These are phyloP conservation scores for Sordaria brevicollis DNA, from an alignment of 495 filamentous ascomycete species.

Conservation along the genomic window DNA sequence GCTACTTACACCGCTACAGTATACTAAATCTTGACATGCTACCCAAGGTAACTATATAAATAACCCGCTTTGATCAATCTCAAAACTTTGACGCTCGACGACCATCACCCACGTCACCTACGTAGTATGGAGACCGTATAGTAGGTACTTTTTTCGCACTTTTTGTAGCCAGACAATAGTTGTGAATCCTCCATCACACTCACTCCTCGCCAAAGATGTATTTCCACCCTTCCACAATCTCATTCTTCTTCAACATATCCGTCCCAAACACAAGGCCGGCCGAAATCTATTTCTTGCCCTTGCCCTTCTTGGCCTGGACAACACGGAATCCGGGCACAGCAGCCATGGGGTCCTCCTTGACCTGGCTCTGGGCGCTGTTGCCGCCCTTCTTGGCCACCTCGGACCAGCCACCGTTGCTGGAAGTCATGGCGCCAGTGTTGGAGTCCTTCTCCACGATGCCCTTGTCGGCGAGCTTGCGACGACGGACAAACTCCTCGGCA, in stretches of 20 bases:
- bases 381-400: conserved; percentile 90
- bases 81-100: background rate
- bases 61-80: too few relatives aligned
- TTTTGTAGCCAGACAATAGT: too few relatives aligned
- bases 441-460: conserved; percentile 60
- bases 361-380: conserved; percentile 5
- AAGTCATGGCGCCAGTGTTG: conserved; percentile 32
- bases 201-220: too few relatives aligned
- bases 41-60: background rate
- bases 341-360: conserved; percentile 34
- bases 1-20: background rate
- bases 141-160: too few relatives aligned
- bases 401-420: conserved; percentile 70
- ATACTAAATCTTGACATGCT: background rate
- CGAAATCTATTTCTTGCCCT: conserved; percentile 50
- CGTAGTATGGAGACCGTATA: too few relatives aligned
- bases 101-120: background rate
- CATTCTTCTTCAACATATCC: background rate
- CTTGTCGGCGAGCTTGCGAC: conserved; percentile 83
- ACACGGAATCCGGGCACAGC: conserved; percentile 66
- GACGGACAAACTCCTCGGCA: conserved; percentile 85
- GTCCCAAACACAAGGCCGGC: background rate
- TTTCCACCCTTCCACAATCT: background rate
- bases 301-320: conserved; percentile 76
- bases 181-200: background rate